Evolutionary conservation across 805 yeast genomes (phyloP), one percentile per base, ranked within the genome.

Genomic region (Metschnikowia proteae): DNA sequence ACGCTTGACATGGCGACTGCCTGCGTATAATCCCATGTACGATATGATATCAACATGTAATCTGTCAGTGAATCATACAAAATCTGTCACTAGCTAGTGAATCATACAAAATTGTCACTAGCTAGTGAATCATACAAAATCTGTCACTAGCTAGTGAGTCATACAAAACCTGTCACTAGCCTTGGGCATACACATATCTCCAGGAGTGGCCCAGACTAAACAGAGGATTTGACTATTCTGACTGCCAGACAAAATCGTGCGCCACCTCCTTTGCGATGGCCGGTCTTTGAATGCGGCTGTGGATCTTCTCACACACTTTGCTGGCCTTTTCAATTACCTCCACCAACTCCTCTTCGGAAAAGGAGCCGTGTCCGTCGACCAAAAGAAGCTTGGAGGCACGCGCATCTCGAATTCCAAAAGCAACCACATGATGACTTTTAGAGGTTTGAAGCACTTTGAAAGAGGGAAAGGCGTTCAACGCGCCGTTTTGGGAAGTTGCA

Each of bases 291-390:
- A 82, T 65, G 17, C 60, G 54, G 32, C 56, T 59, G 58, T 79
- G 83, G 8, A 78, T 57, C 25, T 58, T 50, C 23, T 75, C 73
- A 33, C 84, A 75, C 42, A 74, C 73, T 5, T 60, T 53, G 27
- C 79, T 80, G 6, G 84, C 83, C 6, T 47, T 41, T 26, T 80
- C 82, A n/a, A 88, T 65, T 4, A 78, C 75, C 3, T 64, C 59
- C 38, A 80, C 73, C 23, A 89, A 59, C 52, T 81, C 75, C 0
- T 73, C 66, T 56, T 85, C 80, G 2, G 78, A 69, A 58, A 90
- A 89, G 1, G 70, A 66, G 4, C 97, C 97, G 45, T 75, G 68
- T 47, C 92, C 83, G 53, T 90, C 96, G 47, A 82, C 67, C 46
- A 82, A 68, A n/a, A 91, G 64, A 4, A 92, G 61, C 40, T 84